phyloP scores from a whole-genome alignment of 2,329 filamentous ascomycete species.

The Penicillium sp. region DNA sequence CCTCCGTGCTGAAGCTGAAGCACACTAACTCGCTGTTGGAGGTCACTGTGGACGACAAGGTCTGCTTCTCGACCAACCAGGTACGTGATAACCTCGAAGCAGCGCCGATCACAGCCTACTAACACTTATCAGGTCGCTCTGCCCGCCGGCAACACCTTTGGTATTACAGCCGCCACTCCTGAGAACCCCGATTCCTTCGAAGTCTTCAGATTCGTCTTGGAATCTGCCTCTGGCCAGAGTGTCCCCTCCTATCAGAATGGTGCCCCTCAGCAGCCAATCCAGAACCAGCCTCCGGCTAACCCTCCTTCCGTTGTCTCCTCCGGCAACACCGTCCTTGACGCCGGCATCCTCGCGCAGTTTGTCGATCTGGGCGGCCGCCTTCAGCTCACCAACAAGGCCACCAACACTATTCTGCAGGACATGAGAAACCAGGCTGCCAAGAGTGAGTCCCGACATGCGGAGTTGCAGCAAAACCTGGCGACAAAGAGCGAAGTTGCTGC shows the following conservation, averaged over 20 bases:
- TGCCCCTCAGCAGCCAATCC: constrained; percentile 14
- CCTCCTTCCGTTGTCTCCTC: constrained; percentile 30
- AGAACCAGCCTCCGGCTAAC: constrained; percentile 27
- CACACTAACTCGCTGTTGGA: constrained; percentile 60
- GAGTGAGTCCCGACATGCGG: constrained; percentile 52
- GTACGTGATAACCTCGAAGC: constrained; percentile 26
- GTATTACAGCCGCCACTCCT: constrained; percentile 79
- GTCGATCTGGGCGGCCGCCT: constrained; percentile 79
- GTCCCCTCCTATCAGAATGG: constrained; percentile 17
- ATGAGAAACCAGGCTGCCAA: constrained; percentile 50
- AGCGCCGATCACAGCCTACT: background rate
- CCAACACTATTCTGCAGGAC: constrained; percentile 52
- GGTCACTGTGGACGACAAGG: constrained; percentile 71
- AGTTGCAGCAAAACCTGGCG: constrained; percentile 40
- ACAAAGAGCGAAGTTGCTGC: constrained; percentile 36
- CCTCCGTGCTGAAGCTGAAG: constrained; percentile 73
- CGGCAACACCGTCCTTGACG: constrained; percentile 37
- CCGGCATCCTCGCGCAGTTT: constrained; percentile 58
- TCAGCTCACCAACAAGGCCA: constrained; percentile 56
- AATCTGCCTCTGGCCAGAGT: constrained; percentile 42
- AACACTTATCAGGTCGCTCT: constrained; percentile 56
- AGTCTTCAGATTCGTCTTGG: constrained; percentile 76
- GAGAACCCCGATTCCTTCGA: constrained; percentile 95
- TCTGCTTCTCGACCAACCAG: constrained; percentile 77
- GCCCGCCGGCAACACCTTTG: constrained; percentile 76